Evolutionary conservation across 2,329 filamentous ascomycete genomes (phyloP).

Genomic region (Cryphonectria parasitica): DNA sequence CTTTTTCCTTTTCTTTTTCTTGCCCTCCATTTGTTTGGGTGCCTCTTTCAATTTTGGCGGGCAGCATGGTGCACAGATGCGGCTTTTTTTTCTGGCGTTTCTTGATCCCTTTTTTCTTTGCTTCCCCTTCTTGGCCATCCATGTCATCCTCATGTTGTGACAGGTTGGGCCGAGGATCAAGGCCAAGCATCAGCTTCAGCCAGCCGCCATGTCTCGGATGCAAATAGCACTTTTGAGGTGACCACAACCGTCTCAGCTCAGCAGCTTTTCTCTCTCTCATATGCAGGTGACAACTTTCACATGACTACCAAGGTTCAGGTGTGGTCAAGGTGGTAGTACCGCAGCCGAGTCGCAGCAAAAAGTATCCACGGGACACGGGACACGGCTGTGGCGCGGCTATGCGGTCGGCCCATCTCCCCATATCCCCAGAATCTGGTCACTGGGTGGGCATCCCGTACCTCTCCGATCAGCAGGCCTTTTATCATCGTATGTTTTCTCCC

Average conservation of each 20-base stretch:
- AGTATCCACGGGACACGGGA: background rate
- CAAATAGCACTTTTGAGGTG: constrained; percentile 8
- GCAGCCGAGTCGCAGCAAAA: background rate
- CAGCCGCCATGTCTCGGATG: constrained; percentile 12
- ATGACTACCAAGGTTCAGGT: background rate
- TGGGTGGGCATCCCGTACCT: constrained; percentile 18
- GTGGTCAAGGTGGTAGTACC: background rate
- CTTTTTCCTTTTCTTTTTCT: background rate
- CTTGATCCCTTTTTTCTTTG: background rate
- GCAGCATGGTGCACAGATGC: constrained; percentile 8
- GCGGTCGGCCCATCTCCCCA: constrained; percentile 20
- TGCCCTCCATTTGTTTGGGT: background rate
- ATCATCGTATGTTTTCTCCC: constrained; percentile 31
- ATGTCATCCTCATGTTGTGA: background rate
- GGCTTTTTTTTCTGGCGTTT: constrained; percentile 6
- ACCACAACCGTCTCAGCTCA: constrained; percentile 8
- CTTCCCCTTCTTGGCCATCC: background rate
- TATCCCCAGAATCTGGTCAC: constrained; percentile 18
- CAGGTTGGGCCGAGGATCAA: background rate
- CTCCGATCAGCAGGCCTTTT: constrained; percentile 27
- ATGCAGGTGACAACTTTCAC: background rate
- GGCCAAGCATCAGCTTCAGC: constrained; percentile 2
- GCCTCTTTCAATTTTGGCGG: constrained; percentile 12
- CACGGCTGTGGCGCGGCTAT: constrained; percentile 9
- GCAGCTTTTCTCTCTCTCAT: background rate